Percentiles rank a stretch among this genome's conserved stretches.
These are phyloP conservation scores for Sphaerosporella brunnea DNA, from an alignment of 495 filamentous ascomycete genomes.

Conservation along the genomic window DNA sequence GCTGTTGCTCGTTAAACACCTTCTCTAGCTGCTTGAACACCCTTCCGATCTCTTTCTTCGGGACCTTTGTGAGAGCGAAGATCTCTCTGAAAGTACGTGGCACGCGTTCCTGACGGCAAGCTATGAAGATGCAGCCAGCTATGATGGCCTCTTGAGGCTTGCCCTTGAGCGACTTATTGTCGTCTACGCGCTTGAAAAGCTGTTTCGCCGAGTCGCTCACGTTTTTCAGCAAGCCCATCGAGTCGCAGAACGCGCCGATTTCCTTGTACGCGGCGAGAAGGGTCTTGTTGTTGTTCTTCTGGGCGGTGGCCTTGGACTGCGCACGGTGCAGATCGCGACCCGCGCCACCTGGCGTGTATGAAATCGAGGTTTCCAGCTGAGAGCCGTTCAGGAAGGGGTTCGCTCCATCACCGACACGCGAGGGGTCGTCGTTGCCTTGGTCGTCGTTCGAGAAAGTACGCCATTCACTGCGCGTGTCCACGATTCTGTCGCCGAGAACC, in stretches of 20 bases:
- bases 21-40: conserved; percentile 86
- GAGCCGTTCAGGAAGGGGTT: conserved; percentile 79
- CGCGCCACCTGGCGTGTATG: conserved; percentile 55
- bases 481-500: conserved; percentile 76
- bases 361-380: conserved; percentile 81
- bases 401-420: conserved; percentile 83
- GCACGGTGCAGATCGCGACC: conserved; percentile 70
- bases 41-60: conserved; percentile 90
- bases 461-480: conserved; percentile 94
- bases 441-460: conserved; percentile 97
- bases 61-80: conserved; percentile 75
- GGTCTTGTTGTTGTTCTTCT: conserved; percentile 56
- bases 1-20: conserved; percentile 50
- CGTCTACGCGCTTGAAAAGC: conserved; percentile 81
- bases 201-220: conserved; percentile 79
- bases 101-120: conserved; percentile 73
- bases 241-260: conserved; percentile 74
- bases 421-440: conserved; percentile 80
- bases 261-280: conserved; percentile 72
- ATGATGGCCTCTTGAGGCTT: conserved; percentile 89
- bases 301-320: conserved; percentile 65
- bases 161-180: conserved; percentile 82
- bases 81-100: conserved; percentile 87
- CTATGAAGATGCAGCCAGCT: conserved; percentile 92
- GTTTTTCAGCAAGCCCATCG: conserved; percentile 58